Evolutionary conservation across 2,329 filamentous ascomycete genomes (phyloP).

Genomic region (Stromatinia cepivora): DNA sequence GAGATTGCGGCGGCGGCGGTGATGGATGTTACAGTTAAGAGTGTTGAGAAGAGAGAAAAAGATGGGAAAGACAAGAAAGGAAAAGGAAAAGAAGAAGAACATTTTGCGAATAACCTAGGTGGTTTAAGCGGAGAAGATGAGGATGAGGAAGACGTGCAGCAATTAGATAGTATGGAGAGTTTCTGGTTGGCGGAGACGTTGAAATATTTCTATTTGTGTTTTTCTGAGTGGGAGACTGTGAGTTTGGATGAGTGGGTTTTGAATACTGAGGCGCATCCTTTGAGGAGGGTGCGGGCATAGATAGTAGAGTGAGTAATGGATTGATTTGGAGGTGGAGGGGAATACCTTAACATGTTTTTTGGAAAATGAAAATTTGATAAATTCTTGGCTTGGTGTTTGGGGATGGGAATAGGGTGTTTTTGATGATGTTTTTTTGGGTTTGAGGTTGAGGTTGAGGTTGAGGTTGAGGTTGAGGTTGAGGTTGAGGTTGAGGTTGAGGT

Average conservation of each 20-base stretch:
- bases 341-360: no score
- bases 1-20: constrained; percentile 47
- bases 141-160: neutral
- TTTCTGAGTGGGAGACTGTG: constrained; percentile 49
- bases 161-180: constrained; percentile 48
- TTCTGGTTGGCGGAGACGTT: constrained; percentile 67
- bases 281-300: constrained; percentile 28
- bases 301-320: no score
- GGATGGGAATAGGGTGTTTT: no score
- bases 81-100: no score
- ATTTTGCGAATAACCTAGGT: neutral
- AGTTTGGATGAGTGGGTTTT: constrained; percentile 63
- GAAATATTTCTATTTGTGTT: constrained; percentile 63
- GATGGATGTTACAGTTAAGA: constrained; percentile 42
- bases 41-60: constrained; percentile 56
- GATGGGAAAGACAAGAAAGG: neutral
- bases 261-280: constrained; percentile 39
- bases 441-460: no score
- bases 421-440: no score
- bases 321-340: no score
- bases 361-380: no score
- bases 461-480: no score
- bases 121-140: neutral
- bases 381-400: no score
- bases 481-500: no score